These are phyloP conservation scores for Fraxinus sp. DNA, from an alignment of 305 asterid genomes.

Conservation along the genomic window DNA sequence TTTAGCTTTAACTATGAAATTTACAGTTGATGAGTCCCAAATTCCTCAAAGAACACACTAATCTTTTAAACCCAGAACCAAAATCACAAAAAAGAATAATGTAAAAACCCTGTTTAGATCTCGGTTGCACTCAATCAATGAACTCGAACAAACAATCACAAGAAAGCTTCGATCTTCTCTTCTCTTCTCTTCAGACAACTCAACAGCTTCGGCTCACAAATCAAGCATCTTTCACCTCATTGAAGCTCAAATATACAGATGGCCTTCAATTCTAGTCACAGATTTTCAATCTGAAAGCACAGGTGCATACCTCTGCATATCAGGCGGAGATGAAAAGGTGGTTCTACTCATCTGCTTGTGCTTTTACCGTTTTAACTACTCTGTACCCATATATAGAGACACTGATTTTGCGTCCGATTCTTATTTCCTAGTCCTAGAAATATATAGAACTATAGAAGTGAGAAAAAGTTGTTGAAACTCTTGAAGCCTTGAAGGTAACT, in stretches of 20 bases:
- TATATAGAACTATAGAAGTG: slow-evolving; percentile 19
- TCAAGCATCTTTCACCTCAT: slow-evolving; percentile 9
- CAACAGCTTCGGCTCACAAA: slow-evolving; percentile 22
- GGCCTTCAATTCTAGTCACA: background rate
- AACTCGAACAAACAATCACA: background rate
- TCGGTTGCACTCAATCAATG: slow-evolving; percentile 17
- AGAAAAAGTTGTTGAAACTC: slow-evolving; percentile 23
- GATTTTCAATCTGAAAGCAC: slow-evolving; percentile 18
- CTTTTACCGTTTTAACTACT: slow-evolving; percentile 3
- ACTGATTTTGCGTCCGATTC: slow-evolving; percentile 34
- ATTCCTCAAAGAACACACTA: background rate
- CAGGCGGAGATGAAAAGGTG: background rate
- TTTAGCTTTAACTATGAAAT: slow-evolving; percentile 13
- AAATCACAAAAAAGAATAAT: background rate
- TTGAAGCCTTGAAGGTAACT: no score
- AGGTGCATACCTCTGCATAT: slow-evolving; percentile 30
- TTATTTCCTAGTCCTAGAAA: slow-evolving; percentile 10
- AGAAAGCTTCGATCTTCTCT: slow-evolving; percentile 7
- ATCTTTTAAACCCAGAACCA: background rate
- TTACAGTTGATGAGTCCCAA: background rate
- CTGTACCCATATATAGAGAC: background rate
- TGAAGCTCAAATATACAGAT: slow-evolving; percentile 13
- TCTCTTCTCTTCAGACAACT: background rate
- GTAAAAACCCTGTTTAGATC: slow-evolving; percentile 33
- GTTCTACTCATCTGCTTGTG: slow-evolving; percentile 13